Base-by-base conservation (phyloP, 495 filamentous ascomycete genomes). In the Xylaria palmicola region DNA sequence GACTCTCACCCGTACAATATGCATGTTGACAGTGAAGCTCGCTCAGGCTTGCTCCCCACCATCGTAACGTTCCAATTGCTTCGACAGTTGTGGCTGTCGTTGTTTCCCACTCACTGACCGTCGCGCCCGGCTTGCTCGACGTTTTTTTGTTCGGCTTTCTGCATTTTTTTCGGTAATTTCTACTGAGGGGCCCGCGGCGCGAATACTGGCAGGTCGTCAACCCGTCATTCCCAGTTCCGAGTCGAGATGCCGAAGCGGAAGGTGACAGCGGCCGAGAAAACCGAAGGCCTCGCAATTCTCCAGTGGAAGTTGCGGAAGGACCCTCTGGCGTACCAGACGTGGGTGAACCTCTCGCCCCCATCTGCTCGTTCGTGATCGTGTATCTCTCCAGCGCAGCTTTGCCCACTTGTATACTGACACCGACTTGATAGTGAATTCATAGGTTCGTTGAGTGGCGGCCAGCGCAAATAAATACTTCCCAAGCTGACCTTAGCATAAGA, bases 201-300 rank as follows among this genome's bases (percentile, higher is more conserved):
- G 4, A 57, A 29, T 4, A 32, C 34, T 7, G 47, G 29, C 13
- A 60, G 26, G 4, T 45, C 12, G 19, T 41, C 58, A 5, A 51
- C 51, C 30, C 12, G 29, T 57, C 19, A 20, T 45, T 51, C 24
- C 15, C 2, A 15, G n/a, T 36, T n/a, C n/a, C n/a, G n/a, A n/a
- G n/a, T n/a, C 69, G 79, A 68, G 53, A 93, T 91, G 88, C 85
- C 83, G 37, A 96, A 96, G 72, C 83, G 91, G 74, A 93, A 93
- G 77, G 78, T 96, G 39, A 90, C 89, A 32, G 93, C 93, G 40
- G 83, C 96, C 68, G 92, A 97, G 77, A 97, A 97, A 82, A 86
- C 95, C 65, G 93, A 97, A 68, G 92, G 91, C 72, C 72, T 96
- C 43, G 63, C 67, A 12, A 58, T 59, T 26, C 62, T 66, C 13